These are phyloP conservation scores for Aspergillus glaucus DNA, from an alignment of 2,329 filamentous ascomycete genomes.

Conservation along the genomic window DNA sequence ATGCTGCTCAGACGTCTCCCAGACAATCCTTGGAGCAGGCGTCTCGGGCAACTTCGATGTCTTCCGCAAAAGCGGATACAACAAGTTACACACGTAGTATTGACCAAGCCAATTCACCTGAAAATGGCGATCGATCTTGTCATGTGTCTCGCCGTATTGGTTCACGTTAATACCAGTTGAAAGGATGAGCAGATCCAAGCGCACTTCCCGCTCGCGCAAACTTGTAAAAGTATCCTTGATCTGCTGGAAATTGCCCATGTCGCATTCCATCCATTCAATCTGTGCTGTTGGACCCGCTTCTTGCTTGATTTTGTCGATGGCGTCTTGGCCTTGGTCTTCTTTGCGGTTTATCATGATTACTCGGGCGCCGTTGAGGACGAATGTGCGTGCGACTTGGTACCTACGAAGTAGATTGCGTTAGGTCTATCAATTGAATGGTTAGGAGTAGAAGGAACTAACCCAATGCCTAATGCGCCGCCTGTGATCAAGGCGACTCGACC, in stretches of 20 bases:
- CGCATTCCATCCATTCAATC: slow-evolving; percentile 39
- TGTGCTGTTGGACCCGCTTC: slow-evolving; percentile 21
- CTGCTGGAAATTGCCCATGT: slow-evolving; percentile 35
- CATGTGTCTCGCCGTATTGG: slow-evolving; percentile 31
- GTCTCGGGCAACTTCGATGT: slow-evolving; percentile 32
- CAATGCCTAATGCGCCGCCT: slow-evolving; percentile 36
- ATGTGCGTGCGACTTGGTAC: slow-evolving; percentile 8
- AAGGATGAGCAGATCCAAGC: slow-evolving; percentile 40
- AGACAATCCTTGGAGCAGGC: slow-evolving; percentile 36
- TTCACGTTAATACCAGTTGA: slow-evolving; percentile 42
- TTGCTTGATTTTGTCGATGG: slow-evolving; percentile 29
- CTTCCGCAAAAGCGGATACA: slow-evolving; percentile 40
- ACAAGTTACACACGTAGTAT: slow-evolving; percentile 38
- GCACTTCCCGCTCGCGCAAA: slow-evolving; percentile 28
- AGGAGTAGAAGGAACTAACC: not conserved
- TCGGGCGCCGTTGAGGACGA: slow-evolving; percentile 8
- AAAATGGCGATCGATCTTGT: slow-evolving; percentile 37
- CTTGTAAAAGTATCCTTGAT: slow-evolving; percentile 34
- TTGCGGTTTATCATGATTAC: slow-evolving; percentile 10
- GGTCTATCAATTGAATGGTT: not conserved
- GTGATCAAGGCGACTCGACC: slow-evolving; percentile 35
- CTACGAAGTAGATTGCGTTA: not conserved
- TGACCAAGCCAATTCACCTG: slow-evolving; percentile 42
- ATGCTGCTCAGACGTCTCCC: slow-evolving; percentile 40
- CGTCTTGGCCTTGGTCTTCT: slow-evolving; percentile 13